phyloP scores from a whole-genome alignment of 2,329 filamentous ascomycete genomes.

The Sordariomycetes sp. region DNA sequence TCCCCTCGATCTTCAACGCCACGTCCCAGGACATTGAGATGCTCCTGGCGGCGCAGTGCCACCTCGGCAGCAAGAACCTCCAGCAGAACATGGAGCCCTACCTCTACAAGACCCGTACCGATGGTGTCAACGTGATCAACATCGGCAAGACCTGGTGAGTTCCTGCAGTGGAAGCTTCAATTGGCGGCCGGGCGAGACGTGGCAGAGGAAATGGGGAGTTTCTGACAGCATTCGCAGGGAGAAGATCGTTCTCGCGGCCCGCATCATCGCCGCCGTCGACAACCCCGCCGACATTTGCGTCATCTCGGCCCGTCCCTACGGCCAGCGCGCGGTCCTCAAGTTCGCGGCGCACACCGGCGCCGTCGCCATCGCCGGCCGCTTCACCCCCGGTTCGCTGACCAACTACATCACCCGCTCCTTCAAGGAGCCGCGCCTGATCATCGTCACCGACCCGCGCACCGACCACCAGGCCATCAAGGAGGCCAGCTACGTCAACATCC shows the following conservation, averaged over 20 bases:
- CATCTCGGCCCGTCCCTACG: slow-evolving; percentile 98
- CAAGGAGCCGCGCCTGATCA: slow-evolving; percentile 99
- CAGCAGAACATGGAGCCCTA: slow-evolving; percentile 99
- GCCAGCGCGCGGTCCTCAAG: slow-evolving; percentile 98
- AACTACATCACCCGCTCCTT: slow-evolving; percentile 99
- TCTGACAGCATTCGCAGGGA: slow-evolving; percentile 53
- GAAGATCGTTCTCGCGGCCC: slow-evolving; percentile 98
- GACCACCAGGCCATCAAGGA: slow-evolving; percentile 99
- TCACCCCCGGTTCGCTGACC: slow-evolving; percentile 99
- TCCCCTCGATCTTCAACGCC: slow-evolving; percentile 91
- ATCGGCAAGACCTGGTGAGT: slow-evolving; percentile 99
- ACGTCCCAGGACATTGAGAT: slow-evolving; percentile 98
- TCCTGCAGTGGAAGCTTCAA: no score
- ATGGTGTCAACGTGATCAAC: slow-evolving; percentile 98
- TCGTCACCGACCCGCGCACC: slow-evolving; percentile 99
- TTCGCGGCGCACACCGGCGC: slow-evolving; percentile 98
- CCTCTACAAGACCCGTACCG: slow-evolving; percentile 98
- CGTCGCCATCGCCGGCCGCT: slow-evolving; percentile 95
- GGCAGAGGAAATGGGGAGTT: not conserved
- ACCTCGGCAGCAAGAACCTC: slow-evolving; percentile 98
- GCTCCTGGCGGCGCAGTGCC: slow-evolving; percentile 92
- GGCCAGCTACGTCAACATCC: slow-evolving; percentile 99
- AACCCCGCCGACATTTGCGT: slow-evolving; percentile 99
- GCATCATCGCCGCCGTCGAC: slow-evolving; percentile 97
- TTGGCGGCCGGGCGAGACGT: not conserved